Evolutionary conservation across 1,139 yeast genomes (phyloP).

Genomic region (Zygosaccharomyces sapae): DNA sequence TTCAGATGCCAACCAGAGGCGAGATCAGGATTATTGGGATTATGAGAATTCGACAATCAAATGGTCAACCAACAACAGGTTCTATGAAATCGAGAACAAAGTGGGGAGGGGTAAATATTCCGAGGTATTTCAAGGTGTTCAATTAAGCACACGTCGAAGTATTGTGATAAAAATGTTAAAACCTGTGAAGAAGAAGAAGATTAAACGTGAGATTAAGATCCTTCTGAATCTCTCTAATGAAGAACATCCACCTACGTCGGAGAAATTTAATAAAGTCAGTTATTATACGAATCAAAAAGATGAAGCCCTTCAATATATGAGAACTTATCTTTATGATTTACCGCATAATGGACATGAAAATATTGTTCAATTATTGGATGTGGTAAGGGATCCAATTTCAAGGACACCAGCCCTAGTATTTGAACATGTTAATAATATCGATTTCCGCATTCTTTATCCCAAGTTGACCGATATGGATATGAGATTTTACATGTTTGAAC

Average conservation of each 20-base stretch:
- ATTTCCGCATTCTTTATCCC: conserved; percentile 88
- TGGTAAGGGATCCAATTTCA: conserved; percentile 84
- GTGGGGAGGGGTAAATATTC: conserved; percentile 97
- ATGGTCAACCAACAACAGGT: conserved; percentile 46
- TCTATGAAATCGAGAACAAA: conserved; percentile 86
- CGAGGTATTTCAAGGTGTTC: conserved; percentile 85
- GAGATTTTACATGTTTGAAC: conserved; percentile 81
- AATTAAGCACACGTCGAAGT: conserved; percentile 49
- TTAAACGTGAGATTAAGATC: conserved; percentile 90
- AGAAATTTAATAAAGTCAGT: conserved; percentile 23
- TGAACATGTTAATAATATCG: conserved; percentile 86
- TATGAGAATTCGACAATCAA: conserved; percentile 63
- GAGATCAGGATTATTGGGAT: conserved; percentile 92
- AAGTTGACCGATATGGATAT: conserved; percentile 79
- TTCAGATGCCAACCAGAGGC: conserved; percentile 73
- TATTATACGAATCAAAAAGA: conserved; percentile 32
- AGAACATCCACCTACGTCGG: conserved; percentile 28
- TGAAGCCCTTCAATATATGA: conserved; percentile 25
- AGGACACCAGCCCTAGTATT: conserved; percentile 92
- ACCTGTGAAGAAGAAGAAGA: conserved; percentile 95
- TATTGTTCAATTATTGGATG: conserved; percentile 73
- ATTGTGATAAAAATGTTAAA: conserved; percentile 90
- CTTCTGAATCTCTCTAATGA: conserved; percentile 63
- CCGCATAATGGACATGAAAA: conserved; percentile 44
- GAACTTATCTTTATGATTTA: conserved; percentile 28